Evolutionary conservation across 257 asterid genomes (phyloP).

Genomic region (Gentiana macrophylla): DNA sequence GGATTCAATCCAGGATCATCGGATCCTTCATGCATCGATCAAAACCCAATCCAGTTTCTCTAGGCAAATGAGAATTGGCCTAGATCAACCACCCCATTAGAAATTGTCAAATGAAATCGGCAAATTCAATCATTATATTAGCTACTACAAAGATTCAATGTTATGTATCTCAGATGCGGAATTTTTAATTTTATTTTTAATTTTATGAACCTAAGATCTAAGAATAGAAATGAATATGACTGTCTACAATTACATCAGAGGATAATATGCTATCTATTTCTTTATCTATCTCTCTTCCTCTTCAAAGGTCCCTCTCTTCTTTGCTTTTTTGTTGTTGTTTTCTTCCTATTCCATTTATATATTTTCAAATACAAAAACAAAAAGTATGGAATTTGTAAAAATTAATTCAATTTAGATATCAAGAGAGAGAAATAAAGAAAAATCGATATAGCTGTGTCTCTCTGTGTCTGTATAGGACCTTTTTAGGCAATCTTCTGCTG

Average conservation of each 20-base stretch:
- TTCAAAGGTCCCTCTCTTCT: constrained; percentile 39
- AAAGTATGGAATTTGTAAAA: too few species aligned
- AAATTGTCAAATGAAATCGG: constrained; percentile 3
- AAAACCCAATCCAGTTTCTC: constrained; percentile 32
- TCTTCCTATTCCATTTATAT: constrained; percentile 11
- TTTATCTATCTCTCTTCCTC: constrained; percentile 30
- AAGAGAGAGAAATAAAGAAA: constrained; percentile 10
- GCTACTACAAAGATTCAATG: constrained; percentile 7
- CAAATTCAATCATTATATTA: constrained; percentile 6
- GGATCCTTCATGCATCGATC: constrained; percentile 61
- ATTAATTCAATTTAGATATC: too few species aligned
- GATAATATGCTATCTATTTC: constrained; percentile 47
- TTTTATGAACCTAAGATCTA: constrained; percentile 57
- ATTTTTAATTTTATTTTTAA: neutral
- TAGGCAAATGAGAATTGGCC: constrained; percentile 31
- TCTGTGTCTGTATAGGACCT: constrained; percentile 6
- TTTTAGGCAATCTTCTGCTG: constrained; percentile 30
- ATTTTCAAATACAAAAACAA: too few species aligned
- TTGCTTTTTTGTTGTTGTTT: constrained; percentile 25
- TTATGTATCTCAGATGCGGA: constrained; percentile 16
- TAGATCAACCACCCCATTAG: constrained; percentile 39
- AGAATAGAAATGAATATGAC: constrained; percentile 36
- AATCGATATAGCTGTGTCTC: constrained; percentile 8
- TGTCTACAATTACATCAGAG: constrained; percentile 44
- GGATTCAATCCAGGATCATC: constrained; percentile 43